Evolutionary conservation across 2,329 filamentous ascomycete genomes (phyloP), one percentile per base, ranked within the genome.

Genomic region (Xylaria sp.): DNA sequence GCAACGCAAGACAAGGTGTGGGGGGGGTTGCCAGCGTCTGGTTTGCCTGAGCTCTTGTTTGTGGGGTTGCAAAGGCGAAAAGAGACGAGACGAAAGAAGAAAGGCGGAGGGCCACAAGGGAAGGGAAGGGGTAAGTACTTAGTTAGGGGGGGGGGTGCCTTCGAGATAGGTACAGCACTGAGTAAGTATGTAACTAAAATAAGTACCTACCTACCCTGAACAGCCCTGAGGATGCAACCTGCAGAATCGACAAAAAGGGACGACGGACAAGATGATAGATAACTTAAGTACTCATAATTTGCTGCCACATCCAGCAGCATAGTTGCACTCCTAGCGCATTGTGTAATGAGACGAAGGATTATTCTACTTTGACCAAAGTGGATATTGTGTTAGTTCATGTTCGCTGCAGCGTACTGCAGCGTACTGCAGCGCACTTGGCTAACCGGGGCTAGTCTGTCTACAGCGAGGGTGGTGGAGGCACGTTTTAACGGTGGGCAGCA

Each of bases 261-360:
- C 53, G 45, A 43, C 23, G 52, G 45, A 43, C 23, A 59, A 50
- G 53, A 52, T 64, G 53, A 64, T 59, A 59, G 45, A 59, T 50
- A 64, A 64, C 39, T 48, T 15, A 23, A 12, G 10, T 46, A 30
- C 34, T 28, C 43, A 41, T 23, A 36, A 43, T 48, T 25, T 34
- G 36, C 15, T 28, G 6, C 34, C 12, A 32, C n/a, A 32, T 34
- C 20, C 48, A 13, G n/a, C 52, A 55, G 32, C 8, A 32, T 28
- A 15, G 52, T 55, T 32, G 39, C 56, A 46, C 56, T 46, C n/a
- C 56, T 34, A 53, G 30, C 30, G 50, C 28, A 53, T 30, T 15
- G 28, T 53, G 50, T 12, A 53, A 34, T 34, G 39, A 50, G 43
- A 39, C 45, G 45, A 60, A 52, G 50, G 50, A 53, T 53, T 20